Conservation (phyloP, 2,329 filamentous ascomycete genomes). For the Colletotrichum sublineola region DNA sequence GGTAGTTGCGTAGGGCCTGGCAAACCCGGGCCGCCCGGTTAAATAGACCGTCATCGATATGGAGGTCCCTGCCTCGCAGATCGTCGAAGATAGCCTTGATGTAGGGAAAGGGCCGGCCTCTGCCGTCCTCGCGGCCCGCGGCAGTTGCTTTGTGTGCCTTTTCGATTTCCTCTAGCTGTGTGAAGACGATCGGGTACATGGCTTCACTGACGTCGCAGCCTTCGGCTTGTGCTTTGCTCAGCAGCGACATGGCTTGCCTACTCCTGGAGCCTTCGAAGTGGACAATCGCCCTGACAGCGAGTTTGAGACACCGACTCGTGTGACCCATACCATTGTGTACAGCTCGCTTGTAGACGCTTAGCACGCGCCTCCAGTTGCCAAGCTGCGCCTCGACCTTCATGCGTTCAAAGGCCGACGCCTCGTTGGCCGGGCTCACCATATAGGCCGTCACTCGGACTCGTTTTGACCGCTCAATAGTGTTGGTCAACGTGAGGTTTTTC, state of each 20-base stretch:
- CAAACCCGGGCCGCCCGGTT: conserved; percentile 53
- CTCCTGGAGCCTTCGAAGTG: conserved; percentile 48
- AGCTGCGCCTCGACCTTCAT: conserved; percentile 58
- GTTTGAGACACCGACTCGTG: conserved; percentile 58
- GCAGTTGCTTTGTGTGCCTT: conserved; percentile 43
- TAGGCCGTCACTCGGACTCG: conserved; percentile 40
- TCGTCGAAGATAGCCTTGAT: conserved; percentile 46
- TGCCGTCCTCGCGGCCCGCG: conserved; percentile 4
- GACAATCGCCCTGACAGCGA: conserved; percentile 61
- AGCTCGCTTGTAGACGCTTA: conserved; percentile 56
- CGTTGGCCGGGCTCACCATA: conserved; percentile 46
- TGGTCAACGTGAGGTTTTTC: conserved; percentile 7
- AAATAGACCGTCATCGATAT: conserved; percentile 53
- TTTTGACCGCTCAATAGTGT: conserved; percentile 38
- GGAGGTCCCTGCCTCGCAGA: conserved; percentile 47
- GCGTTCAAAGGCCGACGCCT: conserved; percentile 51
- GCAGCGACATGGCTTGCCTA: conserved; percentile 54
- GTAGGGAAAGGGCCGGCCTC: conserved; percentile 19
- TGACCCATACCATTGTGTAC: conserved; percentile 52
- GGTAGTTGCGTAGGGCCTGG: conserved; percentile 47
- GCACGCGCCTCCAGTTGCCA: conserved; percentile 50
- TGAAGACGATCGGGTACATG: conserved; percentile 55
- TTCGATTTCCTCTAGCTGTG: conserved; percentile 53
- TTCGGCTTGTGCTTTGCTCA: conserved; percentile 54
- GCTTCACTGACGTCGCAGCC: conserved; percentile 59